Conservation (phyloP, 2,329 filamentous ascomycete species). For the Pezicula neosporulosa region DNA sequence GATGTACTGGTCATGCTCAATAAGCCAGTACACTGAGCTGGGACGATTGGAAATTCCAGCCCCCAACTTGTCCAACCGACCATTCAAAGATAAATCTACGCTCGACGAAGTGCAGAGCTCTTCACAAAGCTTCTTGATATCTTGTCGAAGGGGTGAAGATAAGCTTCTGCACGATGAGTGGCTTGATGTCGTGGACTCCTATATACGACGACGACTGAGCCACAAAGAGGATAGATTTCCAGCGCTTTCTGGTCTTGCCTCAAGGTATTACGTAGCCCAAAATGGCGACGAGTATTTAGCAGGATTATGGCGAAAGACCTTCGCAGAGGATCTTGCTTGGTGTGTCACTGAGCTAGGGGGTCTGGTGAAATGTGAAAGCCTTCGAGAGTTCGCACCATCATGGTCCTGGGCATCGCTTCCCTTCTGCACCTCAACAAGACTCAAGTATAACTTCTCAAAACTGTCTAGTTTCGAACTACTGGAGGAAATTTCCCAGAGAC, state of each 20-base stretch:
- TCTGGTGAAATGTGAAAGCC: neutral
- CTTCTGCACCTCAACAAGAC: neutral
- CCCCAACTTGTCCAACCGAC: neutral
- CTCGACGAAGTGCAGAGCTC: neutral
- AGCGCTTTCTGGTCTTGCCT: constrained; percentile 1
- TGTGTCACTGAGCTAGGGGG: neutral
- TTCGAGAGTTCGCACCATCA: neutral
- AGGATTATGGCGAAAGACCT: neutral
- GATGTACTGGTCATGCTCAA: neutral
- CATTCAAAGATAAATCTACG: neutral
- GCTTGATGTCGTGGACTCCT: constrained; percentile 6
- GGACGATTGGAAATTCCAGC: neutral
- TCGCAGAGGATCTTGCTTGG: neutral
- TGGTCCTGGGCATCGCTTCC: neutral
- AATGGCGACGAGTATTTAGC: neutral
- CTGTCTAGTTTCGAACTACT: neutral
- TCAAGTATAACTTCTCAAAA: neutral
- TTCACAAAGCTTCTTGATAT: neutral
- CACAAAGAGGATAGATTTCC: constrained; percentile 2
- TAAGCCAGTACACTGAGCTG: neutral
- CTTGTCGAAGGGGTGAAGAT: neutral
- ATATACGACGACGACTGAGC: constrained; percentile 2
- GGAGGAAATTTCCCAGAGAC: neutral
- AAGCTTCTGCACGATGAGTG: constrained; percentile 1
- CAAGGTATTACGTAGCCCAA: neutral